A percentile compares a stretch with the other conserved stretches of the same genome.
Evolutionary conservation across 2,329 filamentous ascomycete genomes (phyloP).

Genomic region (Hymenoscyphus albidus): DNA sequence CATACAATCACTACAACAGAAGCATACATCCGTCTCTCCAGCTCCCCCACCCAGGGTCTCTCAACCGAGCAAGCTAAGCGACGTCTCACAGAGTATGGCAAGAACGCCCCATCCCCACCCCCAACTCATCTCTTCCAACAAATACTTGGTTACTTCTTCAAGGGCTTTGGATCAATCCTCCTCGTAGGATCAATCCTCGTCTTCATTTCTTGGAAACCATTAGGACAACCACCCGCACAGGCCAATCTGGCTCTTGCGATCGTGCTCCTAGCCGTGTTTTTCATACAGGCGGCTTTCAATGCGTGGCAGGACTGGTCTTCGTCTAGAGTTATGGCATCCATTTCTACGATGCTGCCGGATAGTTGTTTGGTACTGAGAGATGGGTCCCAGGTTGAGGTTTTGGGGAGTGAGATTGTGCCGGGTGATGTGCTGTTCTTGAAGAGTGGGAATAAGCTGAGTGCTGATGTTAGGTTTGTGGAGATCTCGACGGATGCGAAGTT

Average conservation of each 20-base stretch:
- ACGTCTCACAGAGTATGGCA: slow-evolving; percentile 57
- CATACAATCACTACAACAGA: slow-evolving; percentile 57
- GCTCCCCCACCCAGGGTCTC: slow-evolving; percentile 55
- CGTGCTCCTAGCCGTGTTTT: slow-evolving; percentile 66
- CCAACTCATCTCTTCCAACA: slow-evolving; percentile 56
- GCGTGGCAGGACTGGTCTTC: slow-evolving; percentile 74
- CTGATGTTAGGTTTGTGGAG: slow-evolving; percentile 67
- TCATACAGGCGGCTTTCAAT: slow-evolving; percentile 66
- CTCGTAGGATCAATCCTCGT: slow-evolving; percentile 67
- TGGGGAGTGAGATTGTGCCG: slow-evolving; percentile 61
- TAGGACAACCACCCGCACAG: slow-evolving; percentile 65
- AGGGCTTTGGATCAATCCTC: slow-evolving; percentile 70
- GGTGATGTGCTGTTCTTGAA: slow-evolving; percentile 68
- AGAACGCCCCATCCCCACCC: slow-evolving; percentile 63
- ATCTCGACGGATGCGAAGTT: slow-evolving; percentile 67
- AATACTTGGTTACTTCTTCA: slow-evolving; percentile 68
- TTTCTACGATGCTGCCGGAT: slow-evolving; percentile 76
- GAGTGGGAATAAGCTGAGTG: slow-evolving; percentile 69
- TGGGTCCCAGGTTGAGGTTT: slow-evolving; percentile 45
- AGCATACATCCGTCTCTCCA: slow-evolving; percentile 55
- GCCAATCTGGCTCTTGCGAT: slow-evolving; percentile 72
- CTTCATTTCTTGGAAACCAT: slow-evolving; percentile 72
- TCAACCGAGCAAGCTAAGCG: slow-evolving; percentile 54
- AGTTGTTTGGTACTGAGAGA: slow-evolving; percentile 63
- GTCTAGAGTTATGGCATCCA: slow-evolving; percentile 72